A percentile compares a stretch with the other conserved stretches of the same genome.
These are phyloP conservation scores for Fusarium duplospermum DNA, from an alignment of 2,329 filamentous ascomycete genomes.

Conservation along the genomic window DNA sequence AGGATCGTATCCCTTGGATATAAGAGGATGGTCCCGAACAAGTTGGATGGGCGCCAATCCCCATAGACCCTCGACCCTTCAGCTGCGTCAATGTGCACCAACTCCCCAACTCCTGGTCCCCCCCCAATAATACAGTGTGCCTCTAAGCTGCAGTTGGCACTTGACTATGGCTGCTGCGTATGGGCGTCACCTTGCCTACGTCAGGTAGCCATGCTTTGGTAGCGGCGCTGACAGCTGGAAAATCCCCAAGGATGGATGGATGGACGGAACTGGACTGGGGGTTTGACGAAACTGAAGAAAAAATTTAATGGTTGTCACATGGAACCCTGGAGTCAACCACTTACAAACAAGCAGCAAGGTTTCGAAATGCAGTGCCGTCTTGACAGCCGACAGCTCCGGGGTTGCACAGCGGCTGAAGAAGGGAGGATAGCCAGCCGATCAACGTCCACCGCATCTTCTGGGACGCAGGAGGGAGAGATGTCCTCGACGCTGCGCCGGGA, in stretches of 20 bases:
- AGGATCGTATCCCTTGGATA: conserved; percentile 19
- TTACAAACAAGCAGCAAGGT: conserved; percentile 3
- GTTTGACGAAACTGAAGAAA: not conserved
- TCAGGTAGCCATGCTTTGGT: conserved; percentile 9
- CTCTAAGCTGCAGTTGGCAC: conserved; percentile 34
- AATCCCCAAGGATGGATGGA: conserved; percentile 1
- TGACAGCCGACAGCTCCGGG: conserved; percentile 29
- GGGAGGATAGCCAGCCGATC: conserved; percentile 1
- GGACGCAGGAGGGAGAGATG: not conserved
- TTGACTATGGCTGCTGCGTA: conserved; percentile 9
- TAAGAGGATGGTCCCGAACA: conserved; percentile 3
- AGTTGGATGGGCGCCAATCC: conserved; percentile 13
- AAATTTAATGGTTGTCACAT: conserved; percentile 23
- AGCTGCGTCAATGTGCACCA: conserved; percentile 37
- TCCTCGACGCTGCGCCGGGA: not conserved
- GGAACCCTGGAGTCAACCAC: conserved; percentile 17
- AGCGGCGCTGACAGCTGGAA: conserved; percentile 4
- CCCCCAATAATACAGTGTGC: conserved; percentile 6
- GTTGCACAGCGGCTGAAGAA: conserved; percentile 30
- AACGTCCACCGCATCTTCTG: conserved; percentile 21
- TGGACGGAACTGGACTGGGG: not conserved
- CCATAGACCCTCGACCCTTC: conserved; percentile 30
- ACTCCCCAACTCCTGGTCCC: not conserved
- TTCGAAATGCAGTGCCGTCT: conserved; percentile 19
- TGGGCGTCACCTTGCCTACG: conserved; percentile 7